phyloP scores from a whole-genome alignment of 1,139 yeast species.

The Kurtzmaniella natalensis region DNA sequence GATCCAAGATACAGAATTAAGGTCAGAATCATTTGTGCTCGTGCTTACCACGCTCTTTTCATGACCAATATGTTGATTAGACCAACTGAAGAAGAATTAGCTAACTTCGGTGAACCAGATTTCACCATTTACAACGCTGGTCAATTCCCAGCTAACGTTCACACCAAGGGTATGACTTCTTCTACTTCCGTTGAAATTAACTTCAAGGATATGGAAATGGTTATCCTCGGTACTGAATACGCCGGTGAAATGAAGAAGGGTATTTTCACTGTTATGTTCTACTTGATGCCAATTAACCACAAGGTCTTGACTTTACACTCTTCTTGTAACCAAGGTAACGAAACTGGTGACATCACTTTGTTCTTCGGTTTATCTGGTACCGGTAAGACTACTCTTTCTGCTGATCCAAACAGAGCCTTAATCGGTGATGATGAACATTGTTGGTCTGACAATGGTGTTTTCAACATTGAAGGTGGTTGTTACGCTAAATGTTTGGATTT shows the following conservation, averaged over 20 bases:
- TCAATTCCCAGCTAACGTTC: constrained; percentile 96
- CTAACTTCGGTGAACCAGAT: constrained; percentile 93
- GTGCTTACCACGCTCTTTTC: constrained; percentile 97
- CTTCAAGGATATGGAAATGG: constrained; percentile 98
- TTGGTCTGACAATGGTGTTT: constrained; percentile 98
- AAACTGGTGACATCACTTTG: constrained; percentile 77
- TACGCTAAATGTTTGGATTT: constrained; percentile 96
- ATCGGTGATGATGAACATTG: constrained; percentile 99
- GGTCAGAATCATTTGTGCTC: constrained; percentile 95
- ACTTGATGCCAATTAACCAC: constrained; percentile 95
- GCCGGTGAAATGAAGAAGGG: constrained; percentile 99
- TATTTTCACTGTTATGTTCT: constrained; percentile 97
- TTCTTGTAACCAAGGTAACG: constrained; percentile 84
- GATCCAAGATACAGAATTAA: constrained; percentile 97
- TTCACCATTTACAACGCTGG: constrained; percentile 99
- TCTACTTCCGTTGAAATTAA: constrained; percentile 94
- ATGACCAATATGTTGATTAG: constrained; percentile 98
- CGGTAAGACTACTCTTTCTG: constrained; percentile 96
- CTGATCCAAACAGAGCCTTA: constrained; percentile 89
- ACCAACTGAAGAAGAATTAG: constrained; percentile 87
- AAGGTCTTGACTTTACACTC: constrained; percentile 92
- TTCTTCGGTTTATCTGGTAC: constrained; percentile 98
- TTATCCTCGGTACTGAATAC: constrained; percentile 95
- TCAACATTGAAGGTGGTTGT: constrained; percentile 99
- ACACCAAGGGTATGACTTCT: constrained; percentile 97